These are phyloP conservation scores for Chloris gayana DNA, from an alignment of 176 grass and related monocot genomes.

Conservation along the genomic window DNA sequence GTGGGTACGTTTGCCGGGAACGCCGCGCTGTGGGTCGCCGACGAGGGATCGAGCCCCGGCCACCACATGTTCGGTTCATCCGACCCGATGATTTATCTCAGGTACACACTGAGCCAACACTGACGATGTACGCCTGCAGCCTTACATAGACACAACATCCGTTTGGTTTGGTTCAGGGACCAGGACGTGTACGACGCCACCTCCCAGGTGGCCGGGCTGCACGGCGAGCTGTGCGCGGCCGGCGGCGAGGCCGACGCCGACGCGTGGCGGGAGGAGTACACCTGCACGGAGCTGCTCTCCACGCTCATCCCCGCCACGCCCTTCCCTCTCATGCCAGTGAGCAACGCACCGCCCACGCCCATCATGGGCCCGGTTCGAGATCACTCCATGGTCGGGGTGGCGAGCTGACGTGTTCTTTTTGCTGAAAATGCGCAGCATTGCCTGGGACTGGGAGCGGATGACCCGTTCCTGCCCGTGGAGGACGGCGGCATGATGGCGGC, in stretches of 20 bases:
- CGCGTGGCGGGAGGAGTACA: constrained; percentile 51
- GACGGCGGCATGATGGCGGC: not conserved
- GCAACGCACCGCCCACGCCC: not conserved
- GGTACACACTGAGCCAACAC: too few relatives aligned
- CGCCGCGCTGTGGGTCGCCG: constrained; percentile 61
- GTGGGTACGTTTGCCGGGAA: constrained; percentile 50
- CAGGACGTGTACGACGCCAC: constrained; percentile 56
- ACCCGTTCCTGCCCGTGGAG: constrained; percentile 30
- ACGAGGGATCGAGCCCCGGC: too few relatives aligned
- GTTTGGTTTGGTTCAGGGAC: constrained; percentile 32
- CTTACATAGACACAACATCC: too few relatives aligned
- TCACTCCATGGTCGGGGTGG: too few relatives aligned
- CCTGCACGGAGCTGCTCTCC: constrained; percentile 53
- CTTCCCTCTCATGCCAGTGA: constrained; percentile 46
- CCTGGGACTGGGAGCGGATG: constrained; percentile 26
- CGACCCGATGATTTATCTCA: constrained; percentile 65
- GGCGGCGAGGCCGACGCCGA: constrained; percentile 31
- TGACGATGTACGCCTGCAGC: too few relatives aligned
- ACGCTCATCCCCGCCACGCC: constrained; percentile 58
- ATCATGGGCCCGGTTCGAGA: too few relatives aligned
- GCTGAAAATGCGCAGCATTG: not conserved
- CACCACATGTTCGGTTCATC: too few relatives aligned
- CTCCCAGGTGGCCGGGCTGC: constrained; percentile 43
- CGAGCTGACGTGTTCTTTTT: not conserved
- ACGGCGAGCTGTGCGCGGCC: constrained; percentile 30